Conservation (phyloP, 1,284 basidiomycete genomes). For the Malassezia globosa region DNA sequence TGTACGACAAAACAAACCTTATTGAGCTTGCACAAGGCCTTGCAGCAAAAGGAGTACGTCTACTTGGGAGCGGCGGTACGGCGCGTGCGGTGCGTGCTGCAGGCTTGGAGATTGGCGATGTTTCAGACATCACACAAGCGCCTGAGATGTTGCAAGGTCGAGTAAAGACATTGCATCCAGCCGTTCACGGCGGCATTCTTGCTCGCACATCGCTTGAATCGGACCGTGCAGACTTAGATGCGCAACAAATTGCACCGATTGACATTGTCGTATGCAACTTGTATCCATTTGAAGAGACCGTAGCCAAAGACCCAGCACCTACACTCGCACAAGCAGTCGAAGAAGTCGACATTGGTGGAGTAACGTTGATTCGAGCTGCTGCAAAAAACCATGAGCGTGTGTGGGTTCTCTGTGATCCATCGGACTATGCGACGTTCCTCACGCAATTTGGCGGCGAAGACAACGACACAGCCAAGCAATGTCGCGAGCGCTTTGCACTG, state of each 20-base stretch:
- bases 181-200: slow-evolving; percentile 74
- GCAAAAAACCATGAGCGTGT: slow-evolving; percentile 83
- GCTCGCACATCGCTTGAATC: slow-evolving; percentile 40
- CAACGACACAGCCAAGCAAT: slow-evolving; percentile 51
- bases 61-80: slow-evolving; percentile 91
- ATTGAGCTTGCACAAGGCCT: slow-evolving; percentile 79
- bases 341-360: slow-evolving; percentile 97
- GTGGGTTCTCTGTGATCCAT: slow-evolving; percentile 74
- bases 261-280: slow-evolving; percentile 70
- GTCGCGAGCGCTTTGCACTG: slow-evolving; percentile 73
- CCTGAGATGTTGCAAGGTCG: slow-evolving; percentile 99
- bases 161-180: slow-evolving; percentile 98
- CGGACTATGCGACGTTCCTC: slow-evolving; percentile 80
- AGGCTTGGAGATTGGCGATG: slow-evolving; percentile 84
- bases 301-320: slow-evolving; percentile 68
- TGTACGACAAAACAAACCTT: slow-evolving; percentile 90
- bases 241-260: slow-evolving; percentile 37
- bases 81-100: slow-evolving; percentile 94
- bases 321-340: slow-evolving; percentile 86
- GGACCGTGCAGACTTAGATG: slow-evolving; percentile 37
- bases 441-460: slow-evolving; percentile 54
- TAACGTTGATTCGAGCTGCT: slow-evolving; percentile 90
- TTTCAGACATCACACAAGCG: slow-evolving; percentile 92
- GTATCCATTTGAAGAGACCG: slow-evolving; percentile 84
- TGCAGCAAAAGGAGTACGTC: slow-evolving; percentile 66